Evolutionary conservation across 2,329 filamentous ascomycete genomes (phyloP).

Genomic region (Colletotrichum sp.): DNA sequence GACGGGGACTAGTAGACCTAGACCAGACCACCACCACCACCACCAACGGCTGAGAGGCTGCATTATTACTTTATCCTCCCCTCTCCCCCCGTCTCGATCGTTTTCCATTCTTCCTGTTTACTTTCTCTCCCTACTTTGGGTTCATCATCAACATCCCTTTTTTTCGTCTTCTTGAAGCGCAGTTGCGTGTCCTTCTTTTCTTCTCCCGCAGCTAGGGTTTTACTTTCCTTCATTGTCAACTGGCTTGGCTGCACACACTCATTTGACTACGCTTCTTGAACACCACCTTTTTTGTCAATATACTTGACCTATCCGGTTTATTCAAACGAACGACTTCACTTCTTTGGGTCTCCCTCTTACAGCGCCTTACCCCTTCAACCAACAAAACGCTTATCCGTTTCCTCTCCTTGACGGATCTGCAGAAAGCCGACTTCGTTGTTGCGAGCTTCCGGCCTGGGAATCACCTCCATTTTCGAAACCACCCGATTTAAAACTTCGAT

Average conservation of each 20-base stretch:
- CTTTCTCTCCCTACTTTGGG: slow-evolving; percentile 30
- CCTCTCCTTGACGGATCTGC: slow-evolving; percentile 19
- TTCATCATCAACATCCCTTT: slow-evolving; percentile 33
- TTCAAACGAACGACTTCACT: slow-evolving; percentile 20
- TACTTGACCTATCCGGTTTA: slow-evolving; percentile 25
- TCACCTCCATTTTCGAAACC: slow-evolving; percentile 1
- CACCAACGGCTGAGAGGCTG: slow-evolving; percentile 28
- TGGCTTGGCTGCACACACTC: slow-evolving; percentile 64
- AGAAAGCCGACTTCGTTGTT: slow-evolving; percentile 21
- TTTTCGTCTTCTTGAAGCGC: slow-evolving; percentile 44
- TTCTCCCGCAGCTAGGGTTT: slow-evolving; percentile 46
- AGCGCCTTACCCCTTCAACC: neutral
- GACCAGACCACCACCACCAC: neutral
- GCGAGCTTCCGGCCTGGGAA: slow-evolving; percentile 18
- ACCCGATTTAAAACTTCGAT: slow-evolving; percentile 15
- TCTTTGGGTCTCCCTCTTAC: slow-evolving; percentile 16
- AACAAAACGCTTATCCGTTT: slow-evolving; percentile 11
- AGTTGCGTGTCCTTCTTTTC: slow-evolving; percentile 40
- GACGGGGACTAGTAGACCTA: neutral
- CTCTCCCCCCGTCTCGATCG: slow-evolving; percentile 15
- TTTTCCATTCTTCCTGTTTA: slow-evolving; percentile 27
- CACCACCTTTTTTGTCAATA: slow-evolving; percentile 29
- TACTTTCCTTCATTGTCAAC: slow-evolving; percentile 52
- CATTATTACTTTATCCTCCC: slow-evolving; percentile 28
- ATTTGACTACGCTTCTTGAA: slow-evolving; percentile 53